Evolutionary conservation across 116 monocot genomes (phyloP).

Genomic region (Trichopus zeylanicus): DNA sequence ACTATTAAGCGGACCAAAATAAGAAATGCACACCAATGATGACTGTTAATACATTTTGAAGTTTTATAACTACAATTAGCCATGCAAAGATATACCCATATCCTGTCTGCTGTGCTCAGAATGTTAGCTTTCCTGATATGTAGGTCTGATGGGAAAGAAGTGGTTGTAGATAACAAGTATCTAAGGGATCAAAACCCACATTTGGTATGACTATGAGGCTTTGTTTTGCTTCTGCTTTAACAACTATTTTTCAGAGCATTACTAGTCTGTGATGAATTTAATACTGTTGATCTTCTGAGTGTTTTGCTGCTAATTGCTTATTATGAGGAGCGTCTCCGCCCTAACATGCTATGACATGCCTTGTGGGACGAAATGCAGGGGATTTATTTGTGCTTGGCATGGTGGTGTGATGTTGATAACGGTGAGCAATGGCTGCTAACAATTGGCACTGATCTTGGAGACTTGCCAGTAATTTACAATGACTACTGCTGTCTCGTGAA

Average conservation of each 20-base stretch:
- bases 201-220: neutral
- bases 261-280: neutral
- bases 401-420: too few species aligned
- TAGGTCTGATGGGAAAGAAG: neutral
- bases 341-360: neutral
- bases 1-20: too few species aligned
- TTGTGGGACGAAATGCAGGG: neutral
- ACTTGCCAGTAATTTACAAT: too few species aligned
- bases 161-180: neutral
- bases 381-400: too few species aligned
- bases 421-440: too few species aligned
- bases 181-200: neutral
- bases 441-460: too few species aligned
- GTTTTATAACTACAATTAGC: too few species aligned
- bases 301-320: neutral
- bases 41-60: too few species aligned
- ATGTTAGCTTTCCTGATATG: neutral
- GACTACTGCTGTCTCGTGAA: too few species aligned
- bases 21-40: too few species aligned
- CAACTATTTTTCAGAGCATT: neutral
- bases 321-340: neutral
- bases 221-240: neutral
- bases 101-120: too few species aligned
- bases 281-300: neutral
- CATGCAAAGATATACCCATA: too few species aligned